Evolutionary conservation across 139 green algal genomes (phyloP).

Genomic region (Zygnema circumcarinatum): DNA sequence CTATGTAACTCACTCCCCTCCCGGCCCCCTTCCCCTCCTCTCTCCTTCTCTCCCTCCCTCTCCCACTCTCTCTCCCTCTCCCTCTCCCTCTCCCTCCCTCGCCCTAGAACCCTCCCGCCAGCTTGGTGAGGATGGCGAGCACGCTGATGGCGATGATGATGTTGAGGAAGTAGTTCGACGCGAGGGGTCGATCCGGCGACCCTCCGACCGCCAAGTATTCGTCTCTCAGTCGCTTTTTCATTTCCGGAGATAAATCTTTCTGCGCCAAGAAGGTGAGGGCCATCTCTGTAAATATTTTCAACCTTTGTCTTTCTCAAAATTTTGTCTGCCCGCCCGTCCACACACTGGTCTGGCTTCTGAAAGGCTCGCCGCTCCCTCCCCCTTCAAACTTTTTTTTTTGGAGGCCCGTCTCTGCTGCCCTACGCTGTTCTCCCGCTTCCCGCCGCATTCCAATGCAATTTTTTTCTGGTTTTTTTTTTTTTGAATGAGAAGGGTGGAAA

Average conservation of each 20-base stretch:
- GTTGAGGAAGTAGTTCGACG: constrained; percentile 63
- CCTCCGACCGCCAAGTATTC: constrained; percentile 66
- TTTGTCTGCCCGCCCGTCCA: too few species aligned
- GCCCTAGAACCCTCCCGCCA: constrained; percentile 36
- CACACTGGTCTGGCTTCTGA: too few species aligned
- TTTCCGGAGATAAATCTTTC: constrained; percentile 56
- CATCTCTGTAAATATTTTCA: neutral
- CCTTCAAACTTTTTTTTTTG: neutral
- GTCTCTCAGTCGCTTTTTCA: constrained; percentile 63
- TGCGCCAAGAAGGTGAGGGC: constrained; percentile 26
- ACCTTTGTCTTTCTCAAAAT: too few species aligned
- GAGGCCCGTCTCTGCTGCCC: too few species aligned
- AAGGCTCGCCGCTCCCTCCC: neutral
- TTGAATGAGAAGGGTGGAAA: too few species aligned
- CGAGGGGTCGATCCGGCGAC: constrained; percentile 46
- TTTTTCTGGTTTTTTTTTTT: too few species aligned
- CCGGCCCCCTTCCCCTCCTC: too few species aligned
- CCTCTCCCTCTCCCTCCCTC: too few species aligned
- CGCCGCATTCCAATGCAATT: too few species aligned
- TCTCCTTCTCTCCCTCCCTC: too few species aligned
- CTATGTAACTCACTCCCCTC: too few species aligned
- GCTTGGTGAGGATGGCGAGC: constrained; percentile 52
- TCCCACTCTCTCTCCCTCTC: neutral
- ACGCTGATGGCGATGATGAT: constrained; percentile 53
- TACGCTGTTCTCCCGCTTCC: too few species aligned